Evolutionary conservation across 805 yeast genomes (phyloP).

Genomic region (Nakazawaea laoshanensis): DNA sequence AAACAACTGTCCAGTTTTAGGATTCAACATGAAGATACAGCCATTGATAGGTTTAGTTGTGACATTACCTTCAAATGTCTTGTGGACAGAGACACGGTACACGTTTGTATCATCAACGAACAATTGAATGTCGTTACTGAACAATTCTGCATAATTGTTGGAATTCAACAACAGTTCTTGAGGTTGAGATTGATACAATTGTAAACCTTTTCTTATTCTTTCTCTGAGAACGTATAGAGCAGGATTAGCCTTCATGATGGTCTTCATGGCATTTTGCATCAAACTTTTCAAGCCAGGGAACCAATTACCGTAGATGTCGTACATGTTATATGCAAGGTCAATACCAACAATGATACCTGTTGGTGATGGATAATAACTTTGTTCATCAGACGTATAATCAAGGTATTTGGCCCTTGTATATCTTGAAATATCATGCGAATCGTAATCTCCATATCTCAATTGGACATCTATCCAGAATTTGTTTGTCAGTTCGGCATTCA

Average conservation of each 20-base stretch:
- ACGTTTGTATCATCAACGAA: slow-evolving; percentile 93
- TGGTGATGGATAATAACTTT: slow-evolving; percentile 83
- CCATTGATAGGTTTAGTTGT: slow-evolving; percentile 93
- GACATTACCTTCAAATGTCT: slow-evolving; percentile 86
- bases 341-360: slow-evolving; percentile 88
- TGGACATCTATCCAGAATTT: slow-evolving; percentile 96
- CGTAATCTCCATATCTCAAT: slow-evolving; percentile 92
- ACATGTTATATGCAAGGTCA: slow-evolving; percentile 92
- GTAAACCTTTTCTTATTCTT: slow-evolving; percentile 88
- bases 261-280: slow-evolving; percentile 85
- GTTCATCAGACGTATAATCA: slow-evolving; percentile 85
- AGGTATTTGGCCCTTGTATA: slow-evolving; percentile 88
- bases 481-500: slow-evolving; percentile 47
- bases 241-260: slow-evolving; percentile 92
- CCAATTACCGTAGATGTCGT: slow-evolving; percentile 97
- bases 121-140: slow-evolving; percentile 74
- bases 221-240: slow-evolving; percentile 87
- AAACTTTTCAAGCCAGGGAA: slow-evolving; percentile 89
- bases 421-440: slow-evolving; percentile 92
- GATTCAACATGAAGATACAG: slow-evolving; percentile 81
- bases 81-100: slow-evolving; percentile 85
- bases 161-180: slow-evolving; percentile 89
- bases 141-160: slow-evolving; percentile 81
- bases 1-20: slow-evolving; percentile 84
- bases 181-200: slow-evolving; percentile 87